phyloP scores from a whole-genome alignment of 1,139 yeast species.

The Geotrichum australiense region DNA sequence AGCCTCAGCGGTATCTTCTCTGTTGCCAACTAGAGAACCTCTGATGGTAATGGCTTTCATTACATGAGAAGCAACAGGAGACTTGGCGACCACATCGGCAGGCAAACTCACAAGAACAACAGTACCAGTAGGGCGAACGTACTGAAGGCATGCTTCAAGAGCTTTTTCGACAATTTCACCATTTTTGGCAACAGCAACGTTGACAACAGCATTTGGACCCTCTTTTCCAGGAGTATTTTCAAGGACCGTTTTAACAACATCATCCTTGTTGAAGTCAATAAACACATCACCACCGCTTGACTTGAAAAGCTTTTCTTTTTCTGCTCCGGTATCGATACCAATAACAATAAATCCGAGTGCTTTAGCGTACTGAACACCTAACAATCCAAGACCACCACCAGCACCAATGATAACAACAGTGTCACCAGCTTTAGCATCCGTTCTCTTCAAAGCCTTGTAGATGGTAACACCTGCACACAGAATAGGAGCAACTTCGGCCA shows the following conservation, averaged over 20 bases:
- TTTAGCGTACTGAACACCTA: conserved; percentile 66
- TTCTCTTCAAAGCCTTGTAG: conserved; percentile 64
- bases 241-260: conserved; percentile 41
- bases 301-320: conserved; percentile 47
- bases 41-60: conserved; percentile 50
- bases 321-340: conserved; percentile 65
- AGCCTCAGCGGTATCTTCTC: conserved; percentile 66
- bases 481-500: conserved; percentile 64
- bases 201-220: conserved; percentile 62
- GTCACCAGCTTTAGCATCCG: conserved; percentile 55
- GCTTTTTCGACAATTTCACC: too few relatives aligned
- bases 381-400: conserved; percentile 70
- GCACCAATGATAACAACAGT: conserved; percentile 75
- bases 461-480: conserved; percentile 73
- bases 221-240: conserved; percentile 41
- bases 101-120: conserved; percentile 71
- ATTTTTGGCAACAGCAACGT: conserved; percentile 68
- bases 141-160: conserved; percentile 52
- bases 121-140: conserved; percentile 61
- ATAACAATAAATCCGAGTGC: conserved; percentile 68
- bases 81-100: conserved; percentile 48
- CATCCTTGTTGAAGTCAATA: conserved; percentile 46
- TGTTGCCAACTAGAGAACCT: conserved; percentile 68
- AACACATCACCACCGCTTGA: conserved; percentile 58
- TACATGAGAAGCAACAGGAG: conserved; percentile 48